Evolutionary conservation across 2,329 filamentous ascomycete species (phyloP), one percentile per base, ranked within the genome.

Genomic region (Xylariaceae sp.): DNA sequence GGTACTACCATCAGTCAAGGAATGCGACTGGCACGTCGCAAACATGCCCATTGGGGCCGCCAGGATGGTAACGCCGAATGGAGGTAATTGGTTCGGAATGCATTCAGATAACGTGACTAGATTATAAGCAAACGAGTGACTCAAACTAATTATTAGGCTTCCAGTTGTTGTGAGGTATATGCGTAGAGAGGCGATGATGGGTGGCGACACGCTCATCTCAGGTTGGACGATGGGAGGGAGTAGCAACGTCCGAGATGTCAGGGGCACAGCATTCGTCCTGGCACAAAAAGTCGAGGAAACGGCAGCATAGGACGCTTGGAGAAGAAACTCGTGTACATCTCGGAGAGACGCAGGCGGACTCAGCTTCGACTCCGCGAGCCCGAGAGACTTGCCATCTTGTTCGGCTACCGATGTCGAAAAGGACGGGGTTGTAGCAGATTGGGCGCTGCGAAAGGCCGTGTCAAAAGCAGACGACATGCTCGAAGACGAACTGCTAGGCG

Each of bases 131-230:
- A 75, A 68, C 2, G 79, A 76, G 53, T 83, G 74, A 45, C 74
- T 75, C 30, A 85, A 67, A 48, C 76, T 77, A 30, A 84, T 73
- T 11, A 85, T 71, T 6, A 86, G 72, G 9, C 77, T 76, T 2
- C 83, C 83, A 0, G 80, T 80, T 1, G 80, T 84, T 4, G 82
- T 85, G 54, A 85, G 68, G 62, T 82, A 82, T 7, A 80, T 75
- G 52, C 78, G 77, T 13, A 85, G 76, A 5, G 79, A 82, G 2
- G 79, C 82, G 18, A 82, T 70, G 2, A 80, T 71, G 7, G 68
- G 65, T 9, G 69, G 65, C 6, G 62, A 64, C n/a, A 68, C 63
- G 37, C 71, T 68, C 34, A 65, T 68, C 34, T 74, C 71, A 35
- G 67, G 67, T 66, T 54, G 69, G 64, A 49, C 67, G 59, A 11